These are phyloP conservation scores for Sclerotinia sclerotiorum DNA, from an alignment of 2,329 filamentous ascomycete genomes.

Conservation along the genomic window DNA sequence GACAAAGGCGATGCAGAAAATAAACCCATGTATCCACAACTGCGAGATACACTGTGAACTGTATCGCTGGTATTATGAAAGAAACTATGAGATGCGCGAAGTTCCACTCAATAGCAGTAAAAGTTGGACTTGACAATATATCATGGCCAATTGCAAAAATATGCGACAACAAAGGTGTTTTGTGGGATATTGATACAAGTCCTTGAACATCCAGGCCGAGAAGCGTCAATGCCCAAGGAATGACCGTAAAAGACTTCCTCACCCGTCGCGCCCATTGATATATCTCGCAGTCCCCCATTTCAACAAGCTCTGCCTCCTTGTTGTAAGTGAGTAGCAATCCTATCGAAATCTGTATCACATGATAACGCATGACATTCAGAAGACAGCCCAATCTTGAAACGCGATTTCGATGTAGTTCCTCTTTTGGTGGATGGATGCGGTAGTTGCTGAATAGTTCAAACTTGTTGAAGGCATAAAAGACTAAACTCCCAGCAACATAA, in stretches of 20 bases:
- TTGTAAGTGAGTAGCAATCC: conserved; percentile 17
- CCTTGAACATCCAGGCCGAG: conserved; percentile 14
- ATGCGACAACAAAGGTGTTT: conserved; percentile 1
- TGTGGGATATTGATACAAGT: neutral
- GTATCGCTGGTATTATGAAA: conserved; percentile 2
- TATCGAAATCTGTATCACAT: conserved; percentile 13
- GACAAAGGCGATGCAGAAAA: conserved; percentile 15
- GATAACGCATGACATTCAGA: conserved; percentile 18
- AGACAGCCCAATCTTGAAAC: conserved; percentile 16
- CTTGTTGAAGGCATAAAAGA: conserved; percentile 9
- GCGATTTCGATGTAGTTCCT: conserved; percentile 19
- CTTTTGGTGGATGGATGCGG: conserved; percentile 15
- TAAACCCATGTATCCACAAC: conserved; percentile 21
- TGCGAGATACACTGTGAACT: conserved; percentile 16
- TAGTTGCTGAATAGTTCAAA: conserved; percentile 11
- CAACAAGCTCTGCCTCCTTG: conserved; percentile 5
- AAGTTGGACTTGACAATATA: neutral
- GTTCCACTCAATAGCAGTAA: conserved; percentile 16
- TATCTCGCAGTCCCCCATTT: neutral
- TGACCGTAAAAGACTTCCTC: neutral
- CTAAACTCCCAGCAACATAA: conserved; percentile 6
- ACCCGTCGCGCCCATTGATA: conserved; percentile 6
- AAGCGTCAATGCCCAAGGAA: neutral
- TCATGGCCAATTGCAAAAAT: neutral
- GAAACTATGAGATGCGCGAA: conserved; percentile 15